phyloP scores from a whole-genome alignment of 2,329 filamentous ascomycete genomes.

The Knoxdaviesia capensis region DNA sequence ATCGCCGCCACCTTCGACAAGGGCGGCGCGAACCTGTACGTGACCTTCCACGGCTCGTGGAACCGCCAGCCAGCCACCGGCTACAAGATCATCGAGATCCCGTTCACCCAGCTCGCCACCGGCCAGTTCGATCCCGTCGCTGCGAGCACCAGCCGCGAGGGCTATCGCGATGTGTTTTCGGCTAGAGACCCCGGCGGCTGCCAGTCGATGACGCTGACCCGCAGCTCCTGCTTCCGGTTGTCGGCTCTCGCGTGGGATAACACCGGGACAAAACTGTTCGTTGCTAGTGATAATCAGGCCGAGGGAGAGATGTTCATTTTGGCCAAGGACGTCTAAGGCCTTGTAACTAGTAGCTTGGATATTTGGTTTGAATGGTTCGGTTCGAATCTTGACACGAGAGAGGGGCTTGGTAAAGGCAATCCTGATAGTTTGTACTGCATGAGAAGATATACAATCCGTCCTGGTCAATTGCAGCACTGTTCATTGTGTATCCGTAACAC shows the following conservation, averaged over 20 bases:
- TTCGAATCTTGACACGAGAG: no score
- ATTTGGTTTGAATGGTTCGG: no score
- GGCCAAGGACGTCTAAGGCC: background rate
- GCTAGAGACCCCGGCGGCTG: slow-evolving; percentile 11
- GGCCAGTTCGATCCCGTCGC: slow-evolving; percentile 13
- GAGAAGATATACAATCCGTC: no score
- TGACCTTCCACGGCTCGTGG: slow-evolving; percentile 42
- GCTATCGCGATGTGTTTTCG: slow-evolving; percentile 13
- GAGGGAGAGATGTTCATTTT: slow-evolving; percentile 9
- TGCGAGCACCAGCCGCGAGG: slow-evolving; percentile 9
- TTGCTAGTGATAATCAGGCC: slow-evolving; percentile 8
- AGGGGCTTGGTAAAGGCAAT: no score
- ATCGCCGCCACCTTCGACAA: slow-evolving; percentile 39
- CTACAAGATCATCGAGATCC: slow-evolving; percentile 16
- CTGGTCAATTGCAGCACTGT: no score
- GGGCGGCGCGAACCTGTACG: slow-evolving; percentile 27
- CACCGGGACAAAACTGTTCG: slow-evolving; percentile 6
- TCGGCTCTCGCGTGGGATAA: slow-evolving; percentile 7
- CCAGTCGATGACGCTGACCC: slow-evolving; percentile 4
- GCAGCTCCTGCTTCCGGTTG: slow-evolving; percentile 8
- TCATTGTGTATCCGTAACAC: no score
- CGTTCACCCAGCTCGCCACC: slow-evolving; percentile 10
- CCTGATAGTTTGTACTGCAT: no score
- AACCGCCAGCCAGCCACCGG: slow-evolving; percentile 15
- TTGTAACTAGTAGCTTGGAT: no score